Base-by-base conservation (phyloP, 345 rosid species). In the Punica granatum region DNA sequence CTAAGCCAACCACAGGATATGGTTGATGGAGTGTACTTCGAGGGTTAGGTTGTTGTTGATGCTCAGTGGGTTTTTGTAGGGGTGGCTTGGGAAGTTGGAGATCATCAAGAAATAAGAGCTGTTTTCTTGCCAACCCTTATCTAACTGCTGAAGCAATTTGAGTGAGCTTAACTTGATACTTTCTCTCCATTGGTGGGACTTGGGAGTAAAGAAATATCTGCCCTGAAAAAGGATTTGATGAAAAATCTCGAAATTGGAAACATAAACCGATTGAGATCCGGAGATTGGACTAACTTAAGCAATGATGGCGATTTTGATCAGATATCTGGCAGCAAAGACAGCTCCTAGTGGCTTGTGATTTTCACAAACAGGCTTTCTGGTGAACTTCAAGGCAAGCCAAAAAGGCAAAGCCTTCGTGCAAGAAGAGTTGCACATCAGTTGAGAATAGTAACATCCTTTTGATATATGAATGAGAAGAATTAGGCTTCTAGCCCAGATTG, bases 41-140 rank as follows among this genome's bases (percentile, higher is more conserved):
- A 56, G 61, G 2, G 8, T 56, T 11, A 23, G 1, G 66, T n/a
- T 37, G 63, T 21, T 13, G 53, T 30, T 58, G 54, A 60, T 21
- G 16, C 25, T 31, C 59, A 0, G 13, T 10, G 41, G 3, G 79
- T 60, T 68, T 51, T 19, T 42, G 56, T 37, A 0, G 46, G 49
- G 72, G 60, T 70, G 61, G 35, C 16, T 70, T 35, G 63, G 62
- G 46, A 37, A 36, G 66, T 63, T 42, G 34, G 31, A 56, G 32
- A 30, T 56, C 30, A 25, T 28, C 9, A 16, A 30, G 41, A 23
- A 56, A 21, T 10, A 3, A 23, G 18, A 28, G 30, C 48, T 15
- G 26, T 68, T 69, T 71, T 71, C 74, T 54, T 65, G 64, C 69
- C 74, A 51, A 71, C 64, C 48, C 19, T 61, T 48, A 65, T 71